These are phyloP conservation scores for Aspergillus aculeatus DNA, from an alignment of 2,329 filamentous ascomycete species.

Conservation along the genomic window DNA sequence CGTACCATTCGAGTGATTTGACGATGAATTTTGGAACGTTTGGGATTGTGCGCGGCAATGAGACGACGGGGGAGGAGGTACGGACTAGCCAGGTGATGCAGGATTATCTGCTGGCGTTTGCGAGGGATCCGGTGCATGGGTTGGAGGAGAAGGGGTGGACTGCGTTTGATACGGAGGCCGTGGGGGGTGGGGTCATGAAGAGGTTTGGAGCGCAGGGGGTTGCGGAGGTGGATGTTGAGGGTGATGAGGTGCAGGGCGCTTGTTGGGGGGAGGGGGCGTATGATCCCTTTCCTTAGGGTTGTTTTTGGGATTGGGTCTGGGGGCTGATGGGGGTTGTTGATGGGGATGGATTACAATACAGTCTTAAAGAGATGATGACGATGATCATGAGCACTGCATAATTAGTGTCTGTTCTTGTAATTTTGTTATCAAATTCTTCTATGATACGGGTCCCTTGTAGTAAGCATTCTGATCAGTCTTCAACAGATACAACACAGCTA, in stretches of 20 bases:
- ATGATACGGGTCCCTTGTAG: too few species aligned
- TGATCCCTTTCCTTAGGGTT: not conserved
- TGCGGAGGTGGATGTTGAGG: not conserved
- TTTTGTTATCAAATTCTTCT: too few species aligned
- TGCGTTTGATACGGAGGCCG: not conserved
- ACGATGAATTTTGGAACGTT: not conserved
- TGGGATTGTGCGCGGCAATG: not conserved
- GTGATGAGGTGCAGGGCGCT: not conserved
- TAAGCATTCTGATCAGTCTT: too few species aligned
- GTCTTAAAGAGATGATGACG: too few species aligned
- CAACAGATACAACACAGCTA: too few species aligned
- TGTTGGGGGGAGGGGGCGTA: not conserved
- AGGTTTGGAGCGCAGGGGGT: not conserved
- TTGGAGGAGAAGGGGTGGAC: not conserved
- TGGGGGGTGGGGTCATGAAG: not conserved
- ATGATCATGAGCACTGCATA: too few species aligned
- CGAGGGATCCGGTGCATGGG: not conserved
- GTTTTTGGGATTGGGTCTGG: too few species aligned
- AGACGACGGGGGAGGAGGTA: not conserved
- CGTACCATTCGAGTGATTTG: constrained; percentile 1
- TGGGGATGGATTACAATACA: too few species aligned
- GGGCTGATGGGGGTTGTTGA: too few species aligned
- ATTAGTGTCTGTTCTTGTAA: too few species aligned
- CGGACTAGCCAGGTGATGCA: not conserved
- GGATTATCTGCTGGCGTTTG: not conserved